Percentiles rank a stretch among this genome's conserved stretches.
Conservation (phyloP, 495 filamentous ascomycete species). For the Neurospora sp. region DNA sequence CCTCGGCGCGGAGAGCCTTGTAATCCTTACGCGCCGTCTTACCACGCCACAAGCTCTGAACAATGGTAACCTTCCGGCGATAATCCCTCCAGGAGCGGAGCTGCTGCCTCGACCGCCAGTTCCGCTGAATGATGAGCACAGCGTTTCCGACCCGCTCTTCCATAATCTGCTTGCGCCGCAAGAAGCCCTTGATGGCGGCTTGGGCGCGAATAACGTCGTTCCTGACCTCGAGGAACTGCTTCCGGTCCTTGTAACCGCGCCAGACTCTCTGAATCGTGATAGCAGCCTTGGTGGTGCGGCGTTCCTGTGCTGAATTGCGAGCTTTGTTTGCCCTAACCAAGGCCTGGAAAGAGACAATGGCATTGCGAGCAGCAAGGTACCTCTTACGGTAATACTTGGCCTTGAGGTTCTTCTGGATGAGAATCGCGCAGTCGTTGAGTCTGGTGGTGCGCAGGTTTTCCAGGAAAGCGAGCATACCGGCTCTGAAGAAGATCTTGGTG, state of each 20-base stretch:
- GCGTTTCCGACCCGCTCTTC: conserved; percentile 91
- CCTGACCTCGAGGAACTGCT: conserved; percentile 63
- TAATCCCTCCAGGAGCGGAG: conserved; percentile 79
- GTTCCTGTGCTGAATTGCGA: conserved; percentile 66
- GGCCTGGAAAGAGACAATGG: conserved; percentile 74
- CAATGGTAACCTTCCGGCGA: conserved; percentile 74
- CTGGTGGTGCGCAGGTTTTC: conserved; percentile 86
- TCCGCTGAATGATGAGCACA: conserved; percentile 79
- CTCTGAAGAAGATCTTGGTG: conserved; percentile 98
- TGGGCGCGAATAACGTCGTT: conserved; percentile 78
- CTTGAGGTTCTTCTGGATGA: conserved; percentile 98
- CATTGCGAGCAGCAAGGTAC: conserved; percentile 76
- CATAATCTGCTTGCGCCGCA: conserved; percentile 80
- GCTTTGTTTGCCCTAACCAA: conserved; percentile 63
- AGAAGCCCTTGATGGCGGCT: conserved; percentile 80
- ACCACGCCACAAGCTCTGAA: conserved; percentile 91
- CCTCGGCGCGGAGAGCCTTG: conserved; percentile 86
- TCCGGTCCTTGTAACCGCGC: conserved; percentile 81
- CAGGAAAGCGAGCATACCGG: conserved; percentile 95
- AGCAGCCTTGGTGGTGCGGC: conserved; percentile 74
- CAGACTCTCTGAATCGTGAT: conserved; percentile 93
- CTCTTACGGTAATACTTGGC: conserved; percentile 91
- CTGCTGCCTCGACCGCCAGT: conserved; percentile 73
- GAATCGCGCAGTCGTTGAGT: conserved; percentile 87
- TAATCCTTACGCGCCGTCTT: conserved; percentile 71